Evolutionary conservation across 2,329 filamentous ascomycete species (phyloP), one percentile per base, ranked within the genome.

Genomic region (Penicillium frequentans): DNA sequence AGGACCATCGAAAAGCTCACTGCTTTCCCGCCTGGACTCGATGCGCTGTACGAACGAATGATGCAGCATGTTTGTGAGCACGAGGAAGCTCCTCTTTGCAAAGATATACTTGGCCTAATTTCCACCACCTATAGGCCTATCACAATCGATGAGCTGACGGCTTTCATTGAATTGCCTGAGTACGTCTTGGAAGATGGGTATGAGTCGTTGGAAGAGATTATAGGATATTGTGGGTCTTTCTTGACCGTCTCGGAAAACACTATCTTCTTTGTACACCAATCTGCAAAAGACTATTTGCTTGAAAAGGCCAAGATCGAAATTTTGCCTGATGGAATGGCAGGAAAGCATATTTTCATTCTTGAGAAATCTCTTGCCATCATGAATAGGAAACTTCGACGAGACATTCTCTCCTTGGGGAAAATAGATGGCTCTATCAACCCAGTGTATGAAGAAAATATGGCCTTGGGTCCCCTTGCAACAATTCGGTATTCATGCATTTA

Each of bases 381-480:
- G 23, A 62, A 51, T 0, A 47, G 52, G 6, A 67, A 53, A 0
- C 65, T 81, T 1, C 53, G 55, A 23, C 70, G 72, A 1, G 68
- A 81, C 42, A 73, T 79, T 0, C 79, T 74, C 52, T 27, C 57
- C 2, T 51, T 80, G 2, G 11, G 23, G 0, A 19, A 57, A 10
- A 65, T 62, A 3, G 68, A 70, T 27, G 49, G 49, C 49, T 49
- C 48, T 0, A 67, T 73, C 9, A 35, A 55, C 3, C 26, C 21
- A 19, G 42, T 26, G 3, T 14, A 56, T 24, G 49, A 59, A 14
- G 39, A 42, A 1, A 31, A 24, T 3, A 33, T 67, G 1, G 7
- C 66, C 13, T 58, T 60, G 8, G 67, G 75, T 51, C 70, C 68
- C 1, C 55, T 77, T 0, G 56, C 58, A 5, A 10, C 55, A 14